Percentiles rank a stretch among this genome's conserved stretches.
phyloP scores from a whole-genome alignment of 2,329 filamentous ascomycete species.

The Lecanicillium sp. region DNA sequence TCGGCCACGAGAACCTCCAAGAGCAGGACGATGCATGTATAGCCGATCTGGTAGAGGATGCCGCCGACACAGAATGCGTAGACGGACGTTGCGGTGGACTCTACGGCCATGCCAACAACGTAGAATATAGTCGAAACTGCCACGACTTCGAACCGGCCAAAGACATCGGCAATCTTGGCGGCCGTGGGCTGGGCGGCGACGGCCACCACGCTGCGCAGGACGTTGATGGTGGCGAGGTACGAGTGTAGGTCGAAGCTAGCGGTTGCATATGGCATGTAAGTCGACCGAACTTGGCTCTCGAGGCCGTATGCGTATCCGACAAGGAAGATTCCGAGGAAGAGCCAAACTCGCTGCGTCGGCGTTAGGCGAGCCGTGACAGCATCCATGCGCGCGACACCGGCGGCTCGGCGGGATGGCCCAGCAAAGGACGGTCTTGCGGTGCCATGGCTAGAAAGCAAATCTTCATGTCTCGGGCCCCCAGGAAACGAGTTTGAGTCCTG shows the following conservation, averaged over 20 bases:
- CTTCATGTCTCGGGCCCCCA: not conserved
- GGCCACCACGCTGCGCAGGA: constrained; percentile 50
- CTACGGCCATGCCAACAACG: constrained; percentile 43
- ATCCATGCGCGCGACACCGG: constrained; percentile 47
- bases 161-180: constrained; percentile 55
- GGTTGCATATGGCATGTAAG: constrained; percentile 49
- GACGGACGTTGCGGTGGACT: constrained; percentile 40
- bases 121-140: constrained; percentile 49
- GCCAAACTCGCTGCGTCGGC: constrained; percentile 34
- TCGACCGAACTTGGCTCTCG: constrained; percentile 42
- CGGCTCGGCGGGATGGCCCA: not conserved
- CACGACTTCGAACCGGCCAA: constrained; percentile 53
- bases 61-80: constrained; percentile 45
- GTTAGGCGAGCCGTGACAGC: constrained; percentile 39
- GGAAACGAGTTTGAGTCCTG: not conserved
- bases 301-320: constrained; percentile 54
- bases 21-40: constrained; percentile 48
- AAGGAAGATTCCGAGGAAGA: constrained; percentile 51
- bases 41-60: constrained; percentile 51
- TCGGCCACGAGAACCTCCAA: constrained; percentile 56
- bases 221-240: constrained; percentile 49
- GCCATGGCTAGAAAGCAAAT: not conserved
- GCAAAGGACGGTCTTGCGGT: not conserved
- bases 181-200: constrained; percentile 51
- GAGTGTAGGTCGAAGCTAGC: constrained; percentile 44